A percentile compares a stretch with the other conserved stretches of the same genome.
phyloP scores from a whole-genome alignment of 306 rosid genomes.

The Lathyrus sativus region DNA sequence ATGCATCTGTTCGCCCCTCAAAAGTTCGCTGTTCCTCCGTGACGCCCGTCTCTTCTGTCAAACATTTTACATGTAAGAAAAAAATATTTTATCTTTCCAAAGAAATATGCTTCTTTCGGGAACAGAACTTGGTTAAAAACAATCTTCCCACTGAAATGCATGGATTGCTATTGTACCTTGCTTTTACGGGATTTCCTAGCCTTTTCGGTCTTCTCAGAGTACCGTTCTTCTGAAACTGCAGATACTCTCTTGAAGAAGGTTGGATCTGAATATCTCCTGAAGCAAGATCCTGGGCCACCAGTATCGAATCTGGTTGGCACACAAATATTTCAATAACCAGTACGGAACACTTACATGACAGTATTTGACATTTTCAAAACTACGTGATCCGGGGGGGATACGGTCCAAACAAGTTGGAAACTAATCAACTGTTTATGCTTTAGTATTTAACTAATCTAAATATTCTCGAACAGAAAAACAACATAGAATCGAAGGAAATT shows the following conservation, averaged over 20 bases:
- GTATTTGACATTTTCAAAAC: too few relatives aligned
- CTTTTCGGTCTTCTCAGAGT: constrained; percentile 57
- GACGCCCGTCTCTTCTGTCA: constrained; percentile 82
- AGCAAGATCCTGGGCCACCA: constrained; percentile 94
- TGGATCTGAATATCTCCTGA: constrained; percentile 95
- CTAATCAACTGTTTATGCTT: constrained; percentile 15
- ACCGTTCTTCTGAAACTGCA: constrained; percentile 57
- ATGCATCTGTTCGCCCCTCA: constrained; percentile 57
- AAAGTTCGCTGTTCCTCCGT: constrained; percentile 55
- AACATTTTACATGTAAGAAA: constrained; percentile 40
- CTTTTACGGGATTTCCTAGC: constrained; percentile 69
- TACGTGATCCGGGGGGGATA: too few relatives aligned
- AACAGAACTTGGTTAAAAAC: constrained; percentile 22
- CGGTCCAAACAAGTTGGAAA: background rate
- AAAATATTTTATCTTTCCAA: constrained; percentile 30
- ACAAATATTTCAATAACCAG: constrained; percentile 29
- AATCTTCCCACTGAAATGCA: constrained; percentile 30
- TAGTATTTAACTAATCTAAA: background rate
- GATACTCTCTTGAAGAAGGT: constrained; percentile 77
- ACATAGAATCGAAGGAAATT: constrained; percentile 24
- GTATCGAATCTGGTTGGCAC: constrained; percentile 72
- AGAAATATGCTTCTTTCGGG: constrained; percentile 24
- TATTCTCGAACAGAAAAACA: constrained; percentile 29
- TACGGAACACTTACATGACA: constrained; percentile 30
- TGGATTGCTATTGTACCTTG: constrained; percentile 59